Percentiles rank a stretch among this genome's conserved stretches.
Conservation (phyloP, 2,329 filamentous ascomycete genomes). For the Cordyceps cateniannulata region DNA sequence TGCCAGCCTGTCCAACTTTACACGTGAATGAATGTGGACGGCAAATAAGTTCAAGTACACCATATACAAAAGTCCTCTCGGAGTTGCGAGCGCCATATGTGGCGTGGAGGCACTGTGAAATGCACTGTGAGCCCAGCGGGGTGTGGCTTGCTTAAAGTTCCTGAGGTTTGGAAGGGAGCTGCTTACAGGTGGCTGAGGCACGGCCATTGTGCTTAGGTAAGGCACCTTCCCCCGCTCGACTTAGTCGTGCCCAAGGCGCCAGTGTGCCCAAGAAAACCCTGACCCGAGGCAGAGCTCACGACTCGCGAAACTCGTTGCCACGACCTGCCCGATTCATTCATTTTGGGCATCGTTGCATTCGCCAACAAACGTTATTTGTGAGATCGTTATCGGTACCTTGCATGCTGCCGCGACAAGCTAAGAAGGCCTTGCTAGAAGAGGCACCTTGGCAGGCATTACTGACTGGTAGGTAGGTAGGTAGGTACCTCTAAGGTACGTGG, state of each 20-base stretch:
- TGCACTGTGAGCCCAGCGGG: background rate
- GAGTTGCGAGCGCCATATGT: too few relatives aligned
- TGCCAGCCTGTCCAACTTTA: background rate
- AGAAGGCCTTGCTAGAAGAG: background rate
- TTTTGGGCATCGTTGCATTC: background rate
- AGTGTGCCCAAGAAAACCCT: background rate
- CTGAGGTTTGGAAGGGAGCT: background rate
- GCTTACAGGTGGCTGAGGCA: background rate
- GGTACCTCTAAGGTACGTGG: too few relatives aligned
- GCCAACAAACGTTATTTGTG: background rate
- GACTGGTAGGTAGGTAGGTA: too few relatives aligned
- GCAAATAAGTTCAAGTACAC: too few relatives aligned
- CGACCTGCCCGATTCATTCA: background rate
- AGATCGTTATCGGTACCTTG: slow-evolving; percentile 10
- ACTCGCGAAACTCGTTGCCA: too few relatives aligned
- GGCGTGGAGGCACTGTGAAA: background rate
- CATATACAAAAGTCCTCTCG: too few relatives aligned
- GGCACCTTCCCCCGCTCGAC: background rate
- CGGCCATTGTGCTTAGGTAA: too few relatives aligned
- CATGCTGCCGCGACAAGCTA: background rate
- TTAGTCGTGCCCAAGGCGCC: background rate
- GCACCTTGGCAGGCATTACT: background rate
- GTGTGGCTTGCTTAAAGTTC: background rate
- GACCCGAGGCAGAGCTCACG: too few relatives aligned
- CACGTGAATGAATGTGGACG: background rate